A percentile compares a stretch with the other conserved stretches of the same genome.
phyloP scores from a whole-genome alignment of 176 grass and related monocot genomes.

The Alopecurus myosuroides region DNA sequence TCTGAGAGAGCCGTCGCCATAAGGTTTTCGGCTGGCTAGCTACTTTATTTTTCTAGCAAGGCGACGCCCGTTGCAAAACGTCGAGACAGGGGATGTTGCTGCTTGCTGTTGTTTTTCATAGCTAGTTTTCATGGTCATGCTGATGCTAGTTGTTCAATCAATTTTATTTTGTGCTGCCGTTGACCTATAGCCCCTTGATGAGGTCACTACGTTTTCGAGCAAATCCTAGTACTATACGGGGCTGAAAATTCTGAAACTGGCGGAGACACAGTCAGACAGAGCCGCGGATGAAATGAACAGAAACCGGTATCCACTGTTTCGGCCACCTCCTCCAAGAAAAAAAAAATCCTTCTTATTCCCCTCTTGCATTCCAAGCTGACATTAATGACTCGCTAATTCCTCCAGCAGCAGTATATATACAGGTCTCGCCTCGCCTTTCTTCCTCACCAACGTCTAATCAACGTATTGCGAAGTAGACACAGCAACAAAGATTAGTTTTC shows the following conservation, averaged over 20 bases:
- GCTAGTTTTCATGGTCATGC: background rate
- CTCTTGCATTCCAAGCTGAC: background rate
- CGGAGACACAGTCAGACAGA: background rate
- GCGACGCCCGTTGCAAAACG: background rate
- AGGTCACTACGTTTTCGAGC: background rate
- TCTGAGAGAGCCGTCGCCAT: too few species aligned
- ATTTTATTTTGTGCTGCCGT: background rate
- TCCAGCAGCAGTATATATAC: slow-evolving; percentile 17
- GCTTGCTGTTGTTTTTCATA: background rate
- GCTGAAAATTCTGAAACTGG: slow-evolving; percentile 22
- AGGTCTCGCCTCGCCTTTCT: background rate
- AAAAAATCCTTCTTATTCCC: background rate
- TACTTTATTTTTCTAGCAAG: too few species aligned
- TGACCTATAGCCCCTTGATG: background rate
- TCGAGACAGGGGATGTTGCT: background rate
- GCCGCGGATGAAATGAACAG: background rate
- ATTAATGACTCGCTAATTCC: background rate
- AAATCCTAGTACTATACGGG: too few species aligned
- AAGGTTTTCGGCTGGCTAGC: too few species aligned
- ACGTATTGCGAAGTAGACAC: background rate
- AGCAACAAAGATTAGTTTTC: background rate
- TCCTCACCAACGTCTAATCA: slow-evolving; percentile 3
- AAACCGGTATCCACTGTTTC: background rate
- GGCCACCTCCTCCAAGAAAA: background rate
- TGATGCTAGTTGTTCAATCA: background rate